These are phyloP conservation scores for Komagataella phaffii DNA, from an alignment of 805 yeast species.

Conservation along the genomic window DNA sequence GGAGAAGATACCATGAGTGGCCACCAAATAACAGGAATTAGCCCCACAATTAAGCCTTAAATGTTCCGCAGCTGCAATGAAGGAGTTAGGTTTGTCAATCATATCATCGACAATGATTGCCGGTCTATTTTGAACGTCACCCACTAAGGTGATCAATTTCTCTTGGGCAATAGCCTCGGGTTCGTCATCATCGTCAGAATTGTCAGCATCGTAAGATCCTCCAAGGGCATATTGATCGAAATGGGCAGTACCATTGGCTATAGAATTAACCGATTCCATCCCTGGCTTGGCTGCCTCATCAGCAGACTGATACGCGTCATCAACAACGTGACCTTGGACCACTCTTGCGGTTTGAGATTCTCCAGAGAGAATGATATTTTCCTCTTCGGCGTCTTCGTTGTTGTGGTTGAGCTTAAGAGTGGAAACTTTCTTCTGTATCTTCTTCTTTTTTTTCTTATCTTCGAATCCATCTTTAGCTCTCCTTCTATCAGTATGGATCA, in stretches of 20 bases:
- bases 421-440: conserved; percentile 14
- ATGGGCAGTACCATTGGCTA: not conserved
- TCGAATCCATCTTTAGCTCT: conserved; percentile 57
- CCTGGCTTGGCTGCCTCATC: not conserved
- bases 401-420: conserved; percentile 11
- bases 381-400: conserved; percentile 43
- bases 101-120: conserved; percentile 94
- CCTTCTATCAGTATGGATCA: conserved; percentile 97
- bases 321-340: conserved; percentile 93
- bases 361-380: conserved; percentile 54
- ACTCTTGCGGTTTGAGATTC: conserved; percentile 93
- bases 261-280: not conserved
- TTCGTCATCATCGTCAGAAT: conserved; percentile 85
- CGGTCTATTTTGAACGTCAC: conserved; percentile 84
- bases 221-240: conserved; percentile 48
- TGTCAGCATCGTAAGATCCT: conserved; percentile 67
- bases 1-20: conserved; percentile 92
- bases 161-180: conserved; percentile 50
- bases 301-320: conserved; percentile 32
- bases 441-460: conserved; percentile 28
- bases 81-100: conserved; percentile 90
- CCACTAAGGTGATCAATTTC: conserved; percentile 89
- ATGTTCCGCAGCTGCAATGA: conserved; percentile 97
- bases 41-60: conserved; percentile 95
- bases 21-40: conserved; percentile 74